These are phyloP conservation scores for Favolaschia claudopus DNA, from an alignment of 768 basidiomycete species.

Conservation along the genomic window DNA sequence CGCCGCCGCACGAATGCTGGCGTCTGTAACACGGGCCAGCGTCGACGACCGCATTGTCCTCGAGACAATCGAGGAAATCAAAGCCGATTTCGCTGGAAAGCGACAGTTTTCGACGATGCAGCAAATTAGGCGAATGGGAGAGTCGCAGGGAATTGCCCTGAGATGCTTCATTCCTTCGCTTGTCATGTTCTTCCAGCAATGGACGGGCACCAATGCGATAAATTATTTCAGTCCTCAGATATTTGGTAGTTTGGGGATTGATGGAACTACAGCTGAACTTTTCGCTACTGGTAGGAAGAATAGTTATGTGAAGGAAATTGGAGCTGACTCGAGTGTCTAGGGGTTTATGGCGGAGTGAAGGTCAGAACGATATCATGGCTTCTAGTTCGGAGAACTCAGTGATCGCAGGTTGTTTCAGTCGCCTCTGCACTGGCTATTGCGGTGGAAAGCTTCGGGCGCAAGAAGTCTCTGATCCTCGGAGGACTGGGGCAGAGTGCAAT, in stretches of 20 bases:
- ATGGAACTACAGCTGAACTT: conserved; percentile 48
- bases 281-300: conserved; percentile 57
- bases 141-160: conserved; percentile 49
- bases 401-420: conserved; percentile 48
- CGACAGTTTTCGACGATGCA: conserved; percentile 39
- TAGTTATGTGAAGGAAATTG: neutral
- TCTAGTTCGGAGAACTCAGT: conserved; percentile 19
- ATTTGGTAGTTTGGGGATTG: conserved; percentile 56
- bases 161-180: conserved; percentile 54
- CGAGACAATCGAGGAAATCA: conserved; percentile 53
- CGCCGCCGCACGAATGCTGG: conserved; percentile 48
- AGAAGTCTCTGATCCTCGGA: conserved; percentile 56
- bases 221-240: conserved; percentile 63
- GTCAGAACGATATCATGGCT: conserved; percentile 24
- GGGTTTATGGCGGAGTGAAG: conserved; percentile 47
- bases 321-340: conserved; percentile 19
- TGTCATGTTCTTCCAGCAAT: conserved; percentile 56
- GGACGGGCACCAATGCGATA: conserved; percentile 63
- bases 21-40: conserved; percentile 41
- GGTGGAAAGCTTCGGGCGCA: conserved; percentile 58
- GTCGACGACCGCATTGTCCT: conserved; percentile 44
- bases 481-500: conserved; percentile 55
- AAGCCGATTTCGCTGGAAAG: conserved; percentile 54
- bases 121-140: conserved; percentile 53
- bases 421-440: conserved; percentile 49